Evolutionary conservation across 78 protist genomes (phyloP), one percentile per base, ranked within the genome.

Genomic region (Emiliania huxleyi): DNA sequence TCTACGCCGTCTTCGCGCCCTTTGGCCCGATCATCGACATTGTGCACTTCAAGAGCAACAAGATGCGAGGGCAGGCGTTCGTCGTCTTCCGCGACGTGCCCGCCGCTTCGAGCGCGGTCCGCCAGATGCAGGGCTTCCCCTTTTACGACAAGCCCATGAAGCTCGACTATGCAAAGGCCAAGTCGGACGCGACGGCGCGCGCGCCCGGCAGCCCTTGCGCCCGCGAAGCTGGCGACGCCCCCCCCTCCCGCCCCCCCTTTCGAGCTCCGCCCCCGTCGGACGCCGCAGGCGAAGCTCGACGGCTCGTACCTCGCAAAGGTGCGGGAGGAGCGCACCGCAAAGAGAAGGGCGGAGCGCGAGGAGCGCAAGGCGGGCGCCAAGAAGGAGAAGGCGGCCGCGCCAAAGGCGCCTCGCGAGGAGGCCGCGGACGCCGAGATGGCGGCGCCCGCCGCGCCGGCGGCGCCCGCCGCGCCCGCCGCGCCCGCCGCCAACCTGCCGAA

Each of bases 11-110:
- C 69, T 96, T 95, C 87, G 21, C 95, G n/a, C 94, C 95, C 38
- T 96, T 96, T 48, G 97, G 97, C 21, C 48, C 81, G 6, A 55
- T 96, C 12, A 44, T 91, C 46, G 99, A 98, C 69, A 90, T 98
- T 8, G 96, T 97, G 35, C 98, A 97, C 23, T 23, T 91, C 40
- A 96, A 96, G 93, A 97, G 97, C 35, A 75, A 44, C n/a, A 93
- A 91, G 90, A 96, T 92, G 96, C 93, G 98, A 23, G 99, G 99
- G 37, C 99, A 98, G 93, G 99, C 99, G 29, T 98, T 97, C 62
- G 92, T 98, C 12, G 98, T 96, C 25, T 98, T 95, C 94, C 87
- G 85, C 23, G 99, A 98, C 46, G 38, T 96, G 11, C 26, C 93
- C 0, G n/a, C 95, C 12, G 99, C 99, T 15, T 89, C 97, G 1